phyloP scores from a whole-genome alignment of 371 early-diverging fungal species.

The Mucor mucedo region DNA sequence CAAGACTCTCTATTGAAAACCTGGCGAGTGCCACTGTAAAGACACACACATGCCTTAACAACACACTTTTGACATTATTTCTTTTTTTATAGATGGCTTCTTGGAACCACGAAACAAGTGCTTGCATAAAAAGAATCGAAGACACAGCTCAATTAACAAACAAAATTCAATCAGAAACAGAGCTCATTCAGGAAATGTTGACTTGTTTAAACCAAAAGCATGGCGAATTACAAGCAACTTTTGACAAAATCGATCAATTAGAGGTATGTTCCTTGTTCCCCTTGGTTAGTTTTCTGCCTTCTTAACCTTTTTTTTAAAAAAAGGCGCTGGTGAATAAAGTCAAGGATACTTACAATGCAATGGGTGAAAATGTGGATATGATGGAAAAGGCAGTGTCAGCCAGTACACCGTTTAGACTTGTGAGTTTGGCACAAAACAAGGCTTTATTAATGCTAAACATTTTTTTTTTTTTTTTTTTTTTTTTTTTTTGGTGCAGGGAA shows the following conservation, averaged over 20 bases:
- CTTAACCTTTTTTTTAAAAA: background rate
- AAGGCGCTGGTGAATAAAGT: slow-evolving; percentile 35
- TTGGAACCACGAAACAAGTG: slow-evolving; percentile 18
- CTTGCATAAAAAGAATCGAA: slow-evolving; percentile 29
- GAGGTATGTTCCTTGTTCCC: slow-evolving; percentile 28
- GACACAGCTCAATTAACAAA: slow-evolving; percentile 22
- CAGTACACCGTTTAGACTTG: slow-evolving; percentile 20
- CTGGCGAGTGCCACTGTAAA: slow-evolving; percentile 22
- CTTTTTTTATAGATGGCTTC: slow-evolving; percentile 18
- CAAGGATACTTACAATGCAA: slow-evolving; percentile 42
- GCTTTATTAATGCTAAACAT: background rate
- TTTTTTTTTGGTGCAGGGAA: slow-evolving; percentile 3
- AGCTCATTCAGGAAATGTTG: slow-evolving; percentile 16
- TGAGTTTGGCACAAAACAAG: background rate
- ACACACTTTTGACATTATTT: background rate
- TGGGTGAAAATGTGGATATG: slow-evolving; percentile 41
- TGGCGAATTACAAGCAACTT: slow-evolving; percentile 27
- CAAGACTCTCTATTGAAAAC: slow-evolving; percentile 28
- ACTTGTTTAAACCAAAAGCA: slow-evolving; percentile 26
- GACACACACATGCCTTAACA: background rate
- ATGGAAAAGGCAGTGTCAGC: slow-evolving; percentile 43
- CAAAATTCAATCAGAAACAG: slow-evolving; percentile 30
- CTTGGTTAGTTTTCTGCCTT: background rate
- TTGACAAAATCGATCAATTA: slow-evolving; percentile 47
- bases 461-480: background rate